phyloP scores from a whole-genome alignment of 1,284 basidiomycete genomes.

The Hymenochaete sp. region DNA sequence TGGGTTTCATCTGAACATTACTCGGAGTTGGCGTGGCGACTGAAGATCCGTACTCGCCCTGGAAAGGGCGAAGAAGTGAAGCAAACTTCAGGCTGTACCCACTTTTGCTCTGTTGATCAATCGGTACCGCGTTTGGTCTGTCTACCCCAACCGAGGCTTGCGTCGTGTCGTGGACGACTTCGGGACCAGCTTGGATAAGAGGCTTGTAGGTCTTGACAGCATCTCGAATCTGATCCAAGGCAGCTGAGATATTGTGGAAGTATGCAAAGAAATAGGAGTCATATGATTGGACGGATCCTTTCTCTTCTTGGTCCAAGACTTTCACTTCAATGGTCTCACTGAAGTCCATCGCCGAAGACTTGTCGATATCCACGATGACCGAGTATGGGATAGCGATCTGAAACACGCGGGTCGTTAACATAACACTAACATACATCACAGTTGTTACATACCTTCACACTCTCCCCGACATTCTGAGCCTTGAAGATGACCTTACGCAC shows the following conservation, averaged over 20 bases:
- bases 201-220: constrained; percentile 46
- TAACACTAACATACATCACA: background rate
- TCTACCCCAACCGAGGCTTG: constrained; percentile 1
- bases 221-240: constrained; percentile 72
- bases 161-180: constrained; percentile 17
- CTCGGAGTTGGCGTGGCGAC: constrained; percentile 5
- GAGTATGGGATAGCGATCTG: constrained; percentile 93
- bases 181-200: background rate
- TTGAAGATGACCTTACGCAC: constrained; percentile 90
- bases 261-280: constrained; percentile 94
- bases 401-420: constrained; percentile 5
- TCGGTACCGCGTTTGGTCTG: constrained; percentile 1
- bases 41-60: constrained; percentile 4
- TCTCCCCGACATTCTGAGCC: constrained; percentile 91
- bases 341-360: constrained; percentile 83
- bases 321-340: constrained; percentile 91
- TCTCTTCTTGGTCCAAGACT: constrained; percentile 76
- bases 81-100: constrained; percentile 12
- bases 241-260: constrained; percentile 70
- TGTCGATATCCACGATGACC: constrained; percentile 81
- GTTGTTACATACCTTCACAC: constrained; percentile 63
- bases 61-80: constrained; percentile 15
- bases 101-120: constrained; percentile 1
- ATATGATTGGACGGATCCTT: constrained; percentile 42
- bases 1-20: background rate